Conservation (phyloP, 1,284 basidiomycete species). For the Tilletia horrida region DNA sequence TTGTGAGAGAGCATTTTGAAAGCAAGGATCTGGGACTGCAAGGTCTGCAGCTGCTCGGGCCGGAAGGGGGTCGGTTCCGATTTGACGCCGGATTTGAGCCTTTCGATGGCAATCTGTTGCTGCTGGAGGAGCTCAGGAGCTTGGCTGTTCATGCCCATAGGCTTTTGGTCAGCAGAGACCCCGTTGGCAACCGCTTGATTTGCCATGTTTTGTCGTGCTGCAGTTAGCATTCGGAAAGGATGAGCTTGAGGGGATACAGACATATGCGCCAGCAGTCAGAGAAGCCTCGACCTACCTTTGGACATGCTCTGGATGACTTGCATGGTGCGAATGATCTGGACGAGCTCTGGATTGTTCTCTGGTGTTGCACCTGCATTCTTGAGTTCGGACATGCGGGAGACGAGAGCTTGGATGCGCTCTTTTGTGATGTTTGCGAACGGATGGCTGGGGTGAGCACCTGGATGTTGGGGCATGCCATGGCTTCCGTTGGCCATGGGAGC, state of each 20-base stretch:
- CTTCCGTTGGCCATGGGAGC: not conserved
- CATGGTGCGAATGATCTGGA: conserved; percentile 6
- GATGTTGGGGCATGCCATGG: not conserved
- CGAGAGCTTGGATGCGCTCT: not conserved
- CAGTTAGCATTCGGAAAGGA: not conserved
- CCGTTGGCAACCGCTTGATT: not conserved
- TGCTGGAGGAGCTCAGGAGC: too few relatives aligned
- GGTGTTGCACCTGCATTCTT: conserved; percentile 4
- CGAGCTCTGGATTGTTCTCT: not conserved
- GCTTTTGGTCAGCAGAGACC: not conserved
- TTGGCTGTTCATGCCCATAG: too few relatives aligned
- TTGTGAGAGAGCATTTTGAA: conserved; percentile 80
- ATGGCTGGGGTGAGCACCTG: not conserved
- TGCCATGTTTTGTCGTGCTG: not conserved
- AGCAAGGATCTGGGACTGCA: conserved; percentile 83
- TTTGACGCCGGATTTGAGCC: conserved; percentile 12
- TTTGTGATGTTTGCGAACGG: not conserved
- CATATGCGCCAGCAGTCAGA: not conserved
- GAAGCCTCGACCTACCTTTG: not conserved
- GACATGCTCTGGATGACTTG: not conserved
- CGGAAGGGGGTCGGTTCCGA: conserved; percentile 60
- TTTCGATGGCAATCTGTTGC: not conserved
- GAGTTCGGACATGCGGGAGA: conserved; percentile 7
- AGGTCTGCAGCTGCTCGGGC: conserved; percentile 72
- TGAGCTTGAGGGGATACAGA: not conserved